A percentile compares a stretch with the other conserved stretches of the same genome.
phyloP scores from a whole-genome alignment of 163 green algal genomes.

The Scenedesmus sp. region DNA sequence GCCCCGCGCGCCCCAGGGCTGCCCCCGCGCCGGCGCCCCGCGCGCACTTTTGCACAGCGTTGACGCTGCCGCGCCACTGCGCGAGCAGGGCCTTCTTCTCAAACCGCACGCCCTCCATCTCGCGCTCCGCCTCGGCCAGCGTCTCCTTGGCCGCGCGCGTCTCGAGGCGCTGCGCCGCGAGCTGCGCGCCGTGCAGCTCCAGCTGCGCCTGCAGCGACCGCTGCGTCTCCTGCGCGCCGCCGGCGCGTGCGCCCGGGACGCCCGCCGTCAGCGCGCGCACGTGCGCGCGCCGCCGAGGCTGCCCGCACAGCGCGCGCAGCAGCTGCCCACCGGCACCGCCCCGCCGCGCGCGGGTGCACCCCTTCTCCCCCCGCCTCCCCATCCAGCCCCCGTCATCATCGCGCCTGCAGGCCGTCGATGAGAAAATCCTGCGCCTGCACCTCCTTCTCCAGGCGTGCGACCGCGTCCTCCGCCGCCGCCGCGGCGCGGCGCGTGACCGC shows the following conservation, averaged over 20 bases:
- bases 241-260: too few relatives aligned
- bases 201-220: constrained; percentile 74
- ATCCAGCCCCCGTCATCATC: too few relatives aligned
- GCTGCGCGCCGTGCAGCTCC: constrained; percentile 67
- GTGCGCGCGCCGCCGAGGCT: too few relatives aligned
- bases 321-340: too few relatives aligned
- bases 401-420: constrained; percentile 74
- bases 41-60: too few relatives aligned
- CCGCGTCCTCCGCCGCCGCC: constrained; percentile 82
- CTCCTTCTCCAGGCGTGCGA: constrained; percentile 81
- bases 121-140: constrained; percentile 76
- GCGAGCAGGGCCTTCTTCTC: constrained; percentile 91
- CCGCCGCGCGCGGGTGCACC: too few relatives aligned
- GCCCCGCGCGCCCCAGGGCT: too few relatives aligned
- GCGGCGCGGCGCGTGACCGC: constrained; percentile 81
- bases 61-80: constrained; percentile 81
- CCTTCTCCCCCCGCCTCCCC: too few relatives aligned
- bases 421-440: constrained; percentile 89
- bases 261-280: too few relatives aligned
- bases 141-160: constrained; percentile 81
- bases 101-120: constrained; percentile 91
- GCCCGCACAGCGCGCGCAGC: too few relatives aligned
- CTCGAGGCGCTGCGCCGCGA: constrained; percentile 80
- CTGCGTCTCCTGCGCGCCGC: constrained; percentile 65
- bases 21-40: too few relatives aligned